phyloP scores from a whole-genome alignment of 2,329 filamentous ascomycete genomes.

The Venturia nashicola region DNA sequence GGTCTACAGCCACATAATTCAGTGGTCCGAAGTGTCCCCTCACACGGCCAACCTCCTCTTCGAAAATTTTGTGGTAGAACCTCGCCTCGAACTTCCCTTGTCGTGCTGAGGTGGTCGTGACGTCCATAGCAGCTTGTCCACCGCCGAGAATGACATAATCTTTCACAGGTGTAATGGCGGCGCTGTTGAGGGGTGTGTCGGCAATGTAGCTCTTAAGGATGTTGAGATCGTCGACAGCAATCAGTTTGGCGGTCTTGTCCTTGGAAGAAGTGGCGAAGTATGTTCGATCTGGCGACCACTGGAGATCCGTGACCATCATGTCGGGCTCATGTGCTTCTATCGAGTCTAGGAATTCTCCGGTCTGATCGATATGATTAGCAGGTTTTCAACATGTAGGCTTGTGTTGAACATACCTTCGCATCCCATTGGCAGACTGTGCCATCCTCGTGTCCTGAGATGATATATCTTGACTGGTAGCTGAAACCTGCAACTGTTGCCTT shows the following conservation, averaged over 20 bases:
- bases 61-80: slow-evolving; percentile 99
- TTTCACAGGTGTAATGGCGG: slow-evolving; percentile 87
- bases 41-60: slow-evolving; percentile 96
- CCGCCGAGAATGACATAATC: slow-evolving; percentile 96
- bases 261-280: slow-evolving; percentile 98
- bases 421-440: slow-evolving; percentile 86
- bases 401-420: slow-evolving; percentile 50
- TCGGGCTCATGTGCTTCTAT: slow-evolving; percentile 77
- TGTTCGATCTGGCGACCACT: slow-evolving; percentile 86
- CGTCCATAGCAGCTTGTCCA: slow-evolving; percentile 97
- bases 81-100: slow-evolving; percentile 99
- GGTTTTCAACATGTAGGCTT: not conserved
- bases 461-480: slow-evolving; percentile 90
- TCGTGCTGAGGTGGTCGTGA: slow-evolving; percentile 83
- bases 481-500: slow-evolving; percentile 97
- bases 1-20: slow-evolving; percentile 91
- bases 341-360: slow-evolving; percentile 70
- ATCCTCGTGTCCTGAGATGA: slow-evolving; percentile 95
- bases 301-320: slow-evolving; percentile 76
- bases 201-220: slow-evolving; percentile 85
- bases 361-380: slow-evolving; percentile 30
- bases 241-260: slow-evolving; percentile 92
- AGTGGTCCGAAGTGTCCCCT: slow-evolving; percentile 93
- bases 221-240: slow-evolving; percentile 74
- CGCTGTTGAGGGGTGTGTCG: slow-evolving; percentile 95